Conservation (phyloP, 2,329 filamentous ascomycete genomes). For the Sclerotiophoma versabilis region DNA sequence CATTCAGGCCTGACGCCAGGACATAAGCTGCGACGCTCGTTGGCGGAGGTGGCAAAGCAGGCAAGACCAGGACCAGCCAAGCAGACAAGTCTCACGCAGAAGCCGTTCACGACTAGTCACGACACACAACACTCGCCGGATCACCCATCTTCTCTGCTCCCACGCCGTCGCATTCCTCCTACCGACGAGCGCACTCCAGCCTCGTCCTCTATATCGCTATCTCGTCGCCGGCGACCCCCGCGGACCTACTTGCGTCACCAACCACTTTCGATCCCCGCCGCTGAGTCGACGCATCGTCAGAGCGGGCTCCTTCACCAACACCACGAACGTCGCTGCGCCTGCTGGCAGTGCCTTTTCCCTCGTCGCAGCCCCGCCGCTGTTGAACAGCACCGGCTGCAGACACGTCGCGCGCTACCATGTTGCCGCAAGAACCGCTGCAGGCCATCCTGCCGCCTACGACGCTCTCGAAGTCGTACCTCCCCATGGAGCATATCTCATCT, state of each 20-base stretch:
- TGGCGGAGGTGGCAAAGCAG: constrained; percentile 31
- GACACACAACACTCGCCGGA: constrained; percentile 18
- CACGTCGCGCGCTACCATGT: constrained; percentile 33
- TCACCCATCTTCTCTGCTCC: constrained; percentile 13
- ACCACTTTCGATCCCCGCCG: constrained; percentile 26
- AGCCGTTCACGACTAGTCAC: constrained; percentile 15
- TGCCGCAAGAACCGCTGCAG: constrained; percentile 40
- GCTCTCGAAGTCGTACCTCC: constrained; percentile 38
- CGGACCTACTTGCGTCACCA: constrained; percentile 28
- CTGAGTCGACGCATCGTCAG: constrained; percentile 19
- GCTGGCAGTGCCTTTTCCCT: constrained; percentile 18
- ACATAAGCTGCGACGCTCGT: constrained; percentile 18
- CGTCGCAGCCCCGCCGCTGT: constrained; percentile 2
- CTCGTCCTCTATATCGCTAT: constrained; percentile 15
- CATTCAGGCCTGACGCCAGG: constrained; percentile 8
- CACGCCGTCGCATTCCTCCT: constrained; percentile 18
- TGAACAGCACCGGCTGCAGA: constrained; percentile 9
- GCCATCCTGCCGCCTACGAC: constrained; percentile 42
- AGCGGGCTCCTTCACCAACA: constrained; percentile 14
- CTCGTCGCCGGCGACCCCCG: constrained; percentile 22
- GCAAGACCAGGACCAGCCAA: constrained; percentile 25
- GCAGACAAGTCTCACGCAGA: constrained; percentile 28
- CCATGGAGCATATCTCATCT: constrained; percentile 33
- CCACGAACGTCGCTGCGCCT: constrained; percentile 34
- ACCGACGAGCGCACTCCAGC: not conserved